These are phyloP conservation scores for Amanita polypyramis DNA, from an alignment of 768 basidiomycete species.

Conservation along the genomic window DNA sequence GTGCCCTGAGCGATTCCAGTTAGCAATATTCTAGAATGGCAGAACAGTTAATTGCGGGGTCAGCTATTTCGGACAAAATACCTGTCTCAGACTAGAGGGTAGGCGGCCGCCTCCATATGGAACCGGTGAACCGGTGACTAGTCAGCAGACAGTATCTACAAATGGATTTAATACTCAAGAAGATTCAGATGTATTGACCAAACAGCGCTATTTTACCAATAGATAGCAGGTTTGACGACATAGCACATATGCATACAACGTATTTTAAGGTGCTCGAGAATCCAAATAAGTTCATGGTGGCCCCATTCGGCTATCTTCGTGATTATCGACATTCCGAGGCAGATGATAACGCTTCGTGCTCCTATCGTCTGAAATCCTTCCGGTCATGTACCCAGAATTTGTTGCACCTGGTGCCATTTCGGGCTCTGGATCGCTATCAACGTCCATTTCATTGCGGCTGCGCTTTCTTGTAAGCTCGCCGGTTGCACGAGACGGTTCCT, in stretches of 20 bases:
- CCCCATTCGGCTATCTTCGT: conserved; percentile 22
- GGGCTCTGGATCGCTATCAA: conserved; percentile 42
- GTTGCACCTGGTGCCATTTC: conserved; percentile 25
- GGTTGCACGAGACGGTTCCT: conserved; percentile 30
- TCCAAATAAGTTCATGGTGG: conserved; percentile 12
- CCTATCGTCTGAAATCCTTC: conserved; percentile 34
- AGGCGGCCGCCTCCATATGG: background rate
- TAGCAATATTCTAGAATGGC: background rate
- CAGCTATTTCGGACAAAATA: background rate
- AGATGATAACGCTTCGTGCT: conserved; percentile 51
- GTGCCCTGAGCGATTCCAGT: background rate
- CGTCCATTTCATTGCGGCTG: conserved; percentile 53
- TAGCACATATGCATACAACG: conserved; percentile 14
- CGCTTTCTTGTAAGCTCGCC: conserved; percentile 42
- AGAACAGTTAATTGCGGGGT: background rate
- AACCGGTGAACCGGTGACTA: conserved; percentile 2
- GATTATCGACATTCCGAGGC: conserved; percentile 26
- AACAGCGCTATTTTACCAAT: conserved; percentile 13
- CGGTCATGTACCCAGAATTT: conserved; percentile 13
- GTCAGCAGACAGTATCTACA: conserved; percentile 4
- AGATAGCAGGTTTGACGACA: conserved; percentile 14
- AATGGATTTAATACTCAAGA: conserved; percentile 7
- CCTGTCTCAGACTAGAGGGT: background rate
- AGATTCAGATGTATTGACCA: conserved; percentile 9
- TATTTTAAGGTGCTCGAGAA: conserved; percentile 6